Evolutionary conservation across 1,284 basidiomycete genomes (phyloP).

Genomic region (Pseudozyma tsukubaensis): DNA sequence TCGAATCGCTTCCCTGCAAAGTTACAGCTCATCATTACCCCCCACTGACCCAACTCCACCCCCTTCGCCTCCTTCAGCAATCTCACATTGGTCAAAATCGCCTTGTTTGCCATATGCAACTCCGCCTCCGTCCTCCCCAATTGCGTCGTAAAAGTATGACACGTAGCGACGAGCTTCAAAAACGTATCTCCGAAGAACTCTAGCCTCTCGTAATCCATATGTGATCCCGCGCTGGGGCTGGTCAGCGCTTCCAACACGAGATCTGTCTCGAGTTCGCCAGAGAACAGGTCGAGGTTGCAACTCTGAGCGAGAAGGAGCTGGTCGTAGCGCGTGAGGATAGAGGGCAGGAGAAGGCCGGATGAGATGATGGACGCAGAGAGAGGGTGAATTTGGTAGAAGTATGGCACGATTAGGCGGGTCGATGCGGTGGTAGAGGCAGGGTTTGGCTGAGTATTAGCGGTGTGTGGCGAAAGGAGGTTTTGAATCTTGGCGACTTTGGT

Average conservation of each 20-base stretch:
- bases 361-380: constrained; percentile 8
- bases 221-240: constrained; percentile 11
- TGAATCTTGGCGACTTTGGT: constrained; percentile 12
- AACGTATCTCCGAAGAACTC: constrained; percentile 59
- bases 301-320: constrained; percentile 38
- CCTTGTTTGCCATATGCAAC: constrained; percentile 45
- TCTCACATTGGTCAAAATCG: constrained; percentile 46
- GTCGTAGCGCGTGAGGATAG: constrained; percentile 42
- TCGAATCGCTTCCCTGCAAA: not conserved
- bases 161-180: constrained; percentile 47
- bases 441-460: not conserved
- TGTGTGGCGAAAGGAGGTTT: constrained; percentile 12
- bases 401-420: constrained; percentile 11
- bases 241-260: constrained; percentile 42
- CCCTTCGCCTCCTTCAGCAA: constrained; percentile 33
- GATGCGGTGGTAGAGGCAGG: not conserved
- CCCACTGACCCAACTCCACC: constrained; percentile 29
- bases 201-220: constrained; percentile 49
- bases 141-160: constrained; percentile 44
- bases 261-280: constrained; percentile 10
- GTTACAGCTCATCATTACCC: constrained; percentile 8
- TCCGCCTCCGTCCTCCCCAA: constrained; percentile 34
- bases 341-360: constrained; percentile 44
- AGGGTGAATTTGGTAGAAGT: constrained; percentile 25
- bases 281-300: constrained; percentile 29